A percentile compares a stretch with the other conserved stretches of the same genome.
Conservation (phyloP, 176 grass and related monocot genomes). For the Eleusine indica region DNA sequence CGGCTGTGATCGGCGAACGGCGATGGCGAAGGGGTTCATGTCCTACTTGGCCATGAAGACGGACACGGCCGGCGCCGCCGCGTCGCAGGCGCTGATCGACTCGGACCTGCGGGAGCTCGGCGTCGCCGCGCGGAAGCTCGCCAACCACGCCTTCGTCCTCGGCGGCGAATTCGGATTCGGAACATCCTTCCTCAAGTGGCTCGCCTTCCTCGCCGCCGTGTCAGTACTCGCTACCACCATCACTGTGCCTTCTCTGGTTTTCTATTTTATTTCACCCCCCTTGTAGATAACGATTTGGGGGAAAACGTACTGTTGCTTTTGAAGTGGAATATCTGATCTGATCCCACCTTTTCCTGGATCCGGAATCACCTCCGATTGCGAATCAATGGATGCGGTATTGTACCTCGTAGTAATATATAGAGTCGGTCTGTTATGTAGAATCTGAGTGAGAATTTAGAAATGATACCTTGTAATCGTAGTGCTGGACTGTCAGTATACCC, state of each 20-base stretch:
- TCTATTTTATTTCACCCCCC: not conserved
- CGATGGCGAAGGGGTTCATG: constrained; percentile 36
- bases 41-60: constrained; percentile 62
- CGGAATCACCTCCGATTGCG: not conserved
- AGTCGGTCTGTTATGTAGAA: no score
- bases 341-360: not conserved
- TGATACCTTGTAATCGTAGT: not conserved
- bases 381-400: not conserved
- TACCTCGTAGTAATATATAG: not conserved
- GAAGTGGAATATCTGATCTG: constrained; percentile 16
- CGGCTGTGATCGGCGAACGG: not conserved
- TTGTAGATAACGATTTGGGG: not conserved
- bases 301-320: not conserved
- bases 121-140: constrained; percentile 67
- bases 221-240: constrained; percentile 19
- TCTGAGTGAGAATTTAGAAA: not conserved
- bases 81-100: constrained; percentile 58
- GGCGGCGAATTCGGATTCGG: constrained; percentile 62
- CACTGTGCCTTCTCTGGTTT: not conserved
- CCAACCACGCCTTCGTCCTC: constrained; percentile 72
- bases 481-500: not conserved
- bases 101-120: constrained; percentile 77
- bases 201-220: constrained; percentile 82
- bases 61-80: constrained; percentile 39
- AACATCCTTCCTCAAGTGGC: constrained; percentile 70